These are phyloP conservation scores for Boletus rufocinnamomeus DNA, from an alignment of 768 basidiomycete genomes.

Conservation along the genomic window DNA sequence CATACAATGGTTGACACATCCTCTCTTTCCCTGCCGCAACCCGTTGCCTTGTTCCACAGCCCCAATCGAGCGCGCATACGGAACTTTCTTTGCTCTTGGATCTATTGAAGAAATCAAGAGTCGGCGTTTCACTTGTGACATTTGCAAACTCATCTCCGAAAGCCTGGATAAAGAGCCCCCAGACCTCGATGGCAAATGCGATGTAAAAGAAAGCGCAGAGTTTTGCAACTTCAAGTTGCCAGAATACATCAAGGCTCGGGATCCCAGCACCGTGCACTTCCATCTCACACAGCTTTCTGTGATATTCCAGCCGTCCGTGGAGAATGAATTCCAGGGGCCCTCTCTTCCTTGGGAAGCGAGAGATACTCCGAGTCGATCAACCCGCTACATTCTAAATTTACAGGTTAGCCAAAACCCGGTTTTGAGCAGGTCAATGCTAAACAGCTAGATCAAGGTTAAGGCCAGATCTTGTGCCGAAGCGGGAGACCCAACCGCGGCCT, in stretches of 20 bases:
- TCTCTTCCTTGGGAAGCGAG: constrained; percentile 14
- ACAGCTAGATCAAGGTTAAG: not conserved
- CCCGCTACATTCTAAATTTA: constrained; percentile 7
- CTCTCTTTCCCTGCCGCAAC: constrained; percentile 8
- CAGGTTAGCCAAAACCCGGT: not conserved
- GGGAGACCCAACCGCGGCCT: not conserved
- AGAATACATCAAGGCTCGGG: not conserved
- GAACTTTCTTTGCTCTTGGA: constrained; percentile 4
- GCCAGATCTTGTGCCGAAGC: not conserved
- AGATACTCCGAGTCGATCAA: not conserved
- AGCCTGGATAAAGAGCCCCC: constrained; percentile 12
- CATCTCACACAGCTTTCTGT: constrained; percentile 16
- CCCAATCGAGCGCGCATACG: not conserved
- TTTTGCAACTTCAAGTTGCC: constrained; percentile 15
- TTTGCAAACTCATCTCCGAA: constrained; percentile 18
- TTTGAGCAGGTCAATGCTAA: not conserved
- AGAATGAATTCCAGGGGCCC: not conserved
- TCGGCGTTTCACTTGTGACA: constrained; percentile 13
- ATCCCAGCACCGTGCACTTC: constrained; percentile 13
- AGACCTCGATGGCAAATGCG: constrained; percentile 10
- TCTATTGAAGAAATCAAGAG: constrained; percentile 16
- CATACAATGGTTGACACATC: not conserved
- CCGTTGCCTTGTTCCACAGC: constrained; percentile 1
- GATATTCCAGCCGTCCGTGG: constrained; percentile 1
- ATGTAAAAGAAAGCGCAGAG: not conserved